Evolutionary conservation across 2,329 filamentous ascomycete species (phyloP).

Genomic region (Dactylellina parvicollis): DNA sequence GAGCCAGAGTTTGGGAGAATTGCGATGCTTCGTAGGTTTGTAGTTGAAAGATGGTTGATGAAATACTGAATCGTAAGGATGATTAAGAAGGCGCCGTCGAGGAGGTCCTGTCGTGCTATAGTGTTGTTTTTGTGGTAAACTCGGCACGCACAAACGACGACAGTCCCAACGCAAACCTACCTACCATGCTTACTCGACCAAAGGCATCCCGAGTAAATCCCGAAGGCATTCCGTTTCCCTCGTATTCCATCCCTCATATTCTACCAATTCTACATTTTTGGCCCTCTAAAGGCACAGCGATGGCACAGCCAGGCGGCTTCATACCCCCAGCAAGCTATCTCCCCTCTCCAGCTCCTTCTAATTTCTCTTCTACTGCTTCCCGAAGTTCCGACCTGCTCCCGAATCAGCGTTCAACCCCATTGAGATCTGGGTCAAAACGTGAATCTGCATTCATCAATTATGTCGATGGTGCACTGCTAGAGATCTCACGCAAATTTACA

Average conservation of each 20-base stretch:
- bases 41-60: background rate
- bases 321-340: constrained; percentile 40
- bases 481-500: constrained; percentile 53
- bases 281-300: no score
- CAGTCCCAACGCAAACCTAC: constrained; percentile 27
- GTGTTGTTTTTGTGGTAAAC: constrained; percentile 48
- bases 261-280: background rate
- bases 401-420: constrained; percentile 37
- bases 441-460: constrained; percentile 51
- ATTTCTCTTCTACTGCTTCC: constrained; percentile 41
- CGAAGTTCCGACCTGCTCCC: constrained; percentile 41
- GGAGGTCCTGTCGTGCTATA: no score
- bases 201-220: background rate
- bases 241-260: background rate
- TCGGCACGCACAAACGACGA: constrained; percentile 17
- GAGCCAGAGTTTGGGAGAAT: no score
- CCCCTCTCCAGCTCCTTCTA: constrained; percentile 40
- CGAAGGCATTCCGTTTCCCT: background rate
- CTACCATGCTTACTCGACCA: no score
- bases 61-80: background rate
- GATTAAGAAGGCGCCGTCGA: background rate
- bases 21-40: no score
- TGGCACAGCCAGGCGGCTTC: constrained; percentile 46
- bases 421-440: constrained; percentile 43
- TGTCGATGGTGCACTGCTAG: constrained; percentile 40